These are phyloP conservation scores for bread wheat (Triticum aestivum) DNA, from an alignment of 176 grass and related monocot genomes.

Conservation along the genomic window IWGSC_CS_RefSeq_v2.1 NC_057800.1:568819901-568820400, in stretches of 20 bases:
- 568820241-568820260: not conserved
- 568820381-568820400: not conserved
- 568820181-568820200: not conserved
- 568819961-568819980: not conserved
- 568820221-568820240: not conserved
- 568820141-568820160: not conserved
- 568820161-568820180: not conserved
- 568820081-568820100: not conserved
- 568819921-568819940: not conserved
- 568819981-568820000: not conserved
- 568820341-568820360: conserved; percentile 85
- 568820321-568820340: conserved; percentile 75
- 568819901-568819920: not conserved
- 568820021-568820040: not conserved
- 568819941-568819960: not conserved
- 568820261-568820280: conserved; percentile 81
- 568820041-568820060: conserved; percentile 9
- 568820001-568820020: not conserved
- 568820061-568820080: conserved; percentile 11
- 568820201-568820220: not conserved
- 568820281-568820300: conserved; percentile 84
- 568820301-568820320: conserved; percentile 86
- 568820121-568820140: no score
- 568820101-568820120: no score
- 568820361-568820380: conserved; percentile 46